Base-by-base conservation (phyloP, 176 grass and related monocot species). In the Themeda triandra region DNA sequence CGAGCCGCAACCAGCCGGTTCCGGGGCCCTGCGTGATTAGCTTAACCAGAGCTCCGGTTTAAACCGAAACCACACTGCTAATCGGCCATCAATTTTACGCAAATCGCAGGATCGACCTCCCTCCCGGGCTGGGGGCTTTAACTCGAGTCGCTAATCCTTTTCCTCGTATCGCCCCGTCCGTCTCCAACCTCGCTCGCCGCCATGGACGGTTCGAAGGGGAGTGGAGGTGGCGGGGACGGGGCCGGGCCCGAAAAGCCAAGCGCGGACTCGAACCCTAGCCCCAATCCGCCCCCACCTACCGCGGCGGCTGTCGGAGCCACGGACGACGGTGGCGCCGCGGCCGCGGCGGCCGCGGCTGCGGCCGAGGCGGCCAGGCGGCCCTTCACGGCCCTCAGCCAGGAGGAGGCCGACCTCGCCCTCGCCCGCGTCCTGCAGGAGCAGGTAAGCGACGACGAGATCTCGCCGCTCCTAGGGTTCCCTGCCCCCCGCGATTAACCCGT, bases 351-450 rank as follows among this genome's bases (percentile, higher is more conserved):
- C 6, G 88, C 82, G 0, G 79, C 53, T 28, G 85, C 35, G 24
- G 82, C 67, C 6, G 91, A 63, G 54, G 77, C 84, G 80, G 25
- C 78, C 56, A 90, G 96, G 69, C 85, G 82, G 17, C 96, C 96
- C 18, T 99, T 99, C 87, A 94, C 93, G 28, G 89, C 86, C 36
- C 93, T 99, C 68, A 94, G 88, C 86, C 96, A 99, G 93, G 89
- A 96, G 84, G 96, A 96, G 62, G 96, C 96, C 53, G 96, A 99
- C 89, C 93, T 92, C 65, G 96, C 96, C 80, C 93, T 99, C 14
- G 93, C 96, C 17, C 90, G 96, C 42, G 96, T 92, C 42, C 93
- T 99, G 51, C 96, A 99, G 86, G 96, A 99, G 69, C 96, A 99
- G 89, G 96, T 29, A 92, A 77, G 60, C 63, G 33, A 8, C 74